phyloP scores from a whole-genome alignment of 2,329 filamentous ascomycete genomes.

The Exophiala xenobiotica region DNA sequence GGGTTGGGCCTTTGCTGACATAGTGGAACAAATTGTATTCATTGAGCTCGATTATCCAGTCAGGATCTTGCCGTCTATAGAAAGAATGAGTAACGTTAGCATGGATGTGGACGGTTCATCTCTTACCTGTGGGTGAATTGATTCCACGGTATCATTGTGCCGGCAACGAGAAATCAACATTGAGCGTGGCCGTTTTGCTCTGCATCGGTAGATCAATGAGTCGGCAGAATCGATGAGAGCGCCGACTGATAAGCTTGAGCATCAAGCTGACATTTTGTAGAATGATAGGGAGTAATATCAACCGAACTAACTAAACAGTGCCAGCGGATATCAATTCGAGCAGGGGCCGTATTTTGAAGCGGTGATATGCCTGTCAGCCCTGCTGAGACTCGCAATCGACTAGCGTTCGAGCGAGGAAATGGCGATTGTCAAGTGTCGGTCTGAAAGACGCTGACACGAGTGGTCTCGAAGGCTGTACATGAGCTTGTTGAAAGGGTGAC shows the following conservation, averaged over 20 bases:
- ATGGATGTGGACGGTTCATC: too few species aligned
- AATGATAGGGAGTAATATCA: background rate
- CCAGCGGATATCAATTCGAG: background rate
- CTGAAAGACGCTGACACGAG: constrained; percentile 7
- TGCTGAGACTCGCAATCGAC: constrained; percentile 12
- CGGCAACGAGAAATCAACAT: background rate
- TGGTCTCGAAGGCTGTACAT: background rate
- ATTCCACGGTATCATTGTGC: constrained; percentile 24
- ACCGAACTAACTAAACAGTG: background rate
- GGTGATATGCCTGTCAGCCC: constrained; percentile 25
- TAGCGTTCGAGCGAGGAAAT: constrained; percentile 9
- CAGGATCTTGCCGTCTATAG: constrained; percentile 13
- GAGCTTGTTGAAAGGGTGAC: background rate
- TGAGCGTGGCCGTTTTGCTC: background rate
- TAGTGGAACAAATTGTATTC: constrained; percentile 21
- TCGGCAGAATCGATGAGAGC: background rate
- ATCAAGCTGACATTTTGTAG: constrained; percentile 16
- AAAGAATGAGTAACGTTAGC: background rate
- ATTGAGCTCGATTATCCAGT: constrained; percentile 21
- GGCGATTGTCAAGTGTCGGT: background rate
- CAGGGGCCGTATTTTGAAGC: constrained; percentile 1
- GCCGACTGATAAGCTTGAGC: constrained; percentile 2
- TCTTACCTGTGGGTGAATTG: constrained; percentile 15
- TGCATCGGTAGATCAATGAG: background rate
- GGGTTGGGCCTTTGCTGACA: constrained; percentile 16